These are phyloP conservation scores for Exobasidium rhododendri DNA, from an alignment of 1,284 basidiomycete species.

Conservation along the genomic window DNA sequence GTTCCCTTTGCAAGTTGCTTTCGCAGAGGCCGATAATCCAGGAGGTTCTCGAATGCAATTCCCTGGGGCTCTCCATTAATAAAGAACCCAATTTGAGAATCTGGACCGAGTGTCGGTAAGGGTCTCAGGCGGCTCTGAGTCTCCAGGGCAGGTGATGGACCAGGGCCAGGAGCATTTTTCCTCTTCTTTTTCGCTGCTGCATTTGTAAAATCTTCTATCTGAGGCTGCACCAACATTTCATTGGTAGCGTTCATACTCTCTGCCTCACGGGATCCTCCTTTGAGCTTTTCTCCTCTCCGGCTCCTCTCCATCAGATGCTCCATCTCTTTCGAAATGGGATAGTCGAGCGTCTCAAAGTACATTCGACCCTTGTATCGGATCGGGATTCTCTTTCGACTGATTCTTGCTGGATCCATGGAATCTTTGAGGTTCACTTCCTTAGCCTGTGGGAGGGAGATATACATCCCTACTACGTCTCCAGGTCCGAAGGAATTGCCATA, in stretches of 20 bases:
- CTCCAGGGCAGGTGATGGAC: neutral
- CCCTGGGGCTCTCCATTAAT: constrained; percentile 85
- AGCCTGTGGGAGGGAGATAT: constrained; percentile 73
- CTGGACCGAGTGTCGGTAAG: constrained; percentile 65
- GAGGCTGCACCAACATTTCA: neutral
- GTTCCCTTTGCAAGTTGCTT: neutral
- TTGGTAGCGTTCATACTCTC: neutral
- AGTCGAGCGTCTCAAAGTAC: constrained; percentile 93
- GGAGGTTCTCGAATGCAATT: constrained; percentile 80
- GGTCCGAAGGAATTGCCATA: constrained; percentile 69
- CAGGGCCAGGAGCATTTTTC: constrained; percentile 15
- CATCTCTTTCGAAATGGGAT: constrained; percentile 91
- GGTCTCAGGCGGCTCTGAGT: constrained; percentile 59
- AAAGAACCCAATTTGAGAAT: constrained; percentile 72
- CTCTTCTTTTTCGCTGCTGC: constrained; percentile 21
- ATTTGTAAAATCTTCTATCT: neutral
- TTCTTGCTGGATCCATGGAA: constrained; percentile 26
- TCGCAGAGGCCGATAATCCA: constrained; percentile 78
- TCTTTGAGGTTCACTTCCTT: constrained; percentile 16
- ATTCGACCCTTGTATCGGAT: constrained; percentile 94
- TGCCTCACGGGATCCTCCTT: neutral
- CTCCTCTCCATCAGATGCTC: constrained; percentile 60
- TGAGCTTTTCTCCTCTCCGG: constrained; percentile 8
- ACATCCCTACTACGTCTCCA: constrained; percentile 89
- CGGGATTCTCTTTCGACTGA: constrained; percentile 58